phyloP scores from a whole-genome alignment of 805 yeast genomes.

The Hanseniaspora taiwanica region DNA sequence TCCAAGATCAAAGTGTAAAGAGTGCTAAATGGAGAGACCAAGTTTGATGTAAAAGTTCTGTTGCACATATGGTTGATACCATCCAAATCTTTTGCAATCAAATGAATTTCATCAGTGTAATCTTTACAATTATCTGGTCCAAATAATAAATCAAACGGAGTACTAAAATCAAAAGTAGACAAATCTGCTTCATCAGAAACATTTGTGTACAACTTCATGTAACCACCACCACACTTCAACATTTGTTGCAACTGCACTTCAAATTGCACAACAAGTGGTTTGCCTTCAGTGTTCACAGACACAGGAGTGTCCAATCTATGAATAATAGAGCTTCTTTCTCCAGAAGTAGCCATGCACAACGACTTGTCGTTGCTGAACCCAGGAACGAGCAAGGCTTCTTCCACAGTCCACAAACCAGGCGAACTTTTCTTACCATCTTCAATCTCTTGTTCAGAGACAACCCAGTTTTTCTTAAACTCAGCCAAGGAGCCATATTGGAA shows the following conservation, averaged over 20 bases:
- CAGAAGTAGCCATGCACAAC: conserved; percentile 59
- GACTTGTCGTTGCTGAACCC: conserved; percentile 61
- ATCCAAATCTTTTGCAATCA: conserved; percentile 47
- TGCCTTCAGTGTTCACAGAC: background rate
- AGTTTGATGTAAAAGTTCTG: conserved; percentile 54
- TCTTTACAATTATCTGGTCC: conserved; percentile 90
- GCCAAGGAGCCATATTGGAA: conserved; percentile 32
- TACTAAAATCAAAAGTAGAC: background rate
- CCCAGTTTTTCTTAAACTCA: conserved; percentile 36
- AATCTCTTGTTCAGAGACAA: conserved; percentile 35
- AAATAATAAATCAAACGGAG: conserved; percentile 74
- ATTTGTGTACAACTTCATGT: conserved; percentile 54
- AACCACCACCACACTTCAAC: conserved; percentile 80
- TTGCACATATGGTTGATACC: conserved; percentile 37
- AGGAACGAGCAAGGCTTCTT: conserved; percentile 41
- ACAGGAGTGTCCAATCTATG: conserved; percentile 32
- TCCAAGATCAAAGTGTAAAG: conserved; percentile 68
- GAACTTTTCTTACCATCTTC: conserved; percentile 31
- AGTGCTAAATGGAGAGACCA: conserved; percentile 42
- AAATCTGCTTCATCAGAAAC: conserved; percentile 19
- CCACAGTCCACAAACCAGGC: conserved; percentile 54
- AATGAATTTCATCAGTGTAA: conserved; percentile 58
- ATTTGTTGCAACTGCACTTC: conserved; percentile 78
- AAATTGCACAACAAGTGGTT: conserved; percentile 67
- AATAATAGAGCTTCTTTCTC: conserved; percentile 75